Percentiles rank a stretch among this genome's conserved stretches.
Evolutionary conservation across 768 basidiomycete genomes (phyloP).

Genomic region (Tulasnella sp.): DNA sequence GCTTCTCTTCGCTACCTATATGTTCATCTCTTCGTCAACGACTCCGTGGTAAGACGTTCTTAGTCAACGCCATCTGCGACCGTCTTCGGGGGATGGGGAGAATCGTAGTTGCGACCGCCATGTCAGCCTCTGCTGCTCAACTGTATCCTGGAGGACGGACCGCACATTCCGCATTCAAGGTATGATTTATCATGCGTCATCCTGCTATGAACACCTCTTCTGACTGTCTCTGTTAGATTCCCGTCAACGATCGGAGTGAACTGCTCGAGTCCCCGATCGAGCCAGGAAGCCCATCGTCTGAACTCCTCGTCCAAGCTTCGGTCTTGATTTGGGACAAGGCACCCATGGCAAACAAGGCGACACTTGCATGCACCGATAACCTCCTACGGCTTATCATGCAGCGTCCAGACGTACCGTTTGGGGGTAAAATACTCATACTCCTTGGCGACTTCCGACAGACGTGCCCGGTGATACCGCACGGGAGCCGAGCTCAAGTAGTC

Average conservation of each 20-base stretch:
- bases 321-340: slow-evolving; percentile 40
- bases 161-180: slow-evolving; percentile 43
- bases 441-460: slow-evolving; percentile 40
- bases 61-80: slow-evolving; percentile 33
- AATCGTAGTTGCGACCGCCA: slow-evolving; percentile 35
- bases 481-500: slow-evolving; percentile 27
- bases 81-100: slow-evolving; percentile 27
- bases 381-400: slow-evolving; percentile 30
- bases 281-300: slow-evolving; percentile 27
- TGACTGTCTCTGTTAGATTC: slow-evolving; percentile 26
- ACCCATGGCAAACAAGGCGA: slow-evolving; percentile 36
- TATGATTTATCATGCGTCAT: too few relatives aligned
- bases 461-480: slow-evolving; percentile 34
- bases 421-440: slow-evolving; percentile 34
- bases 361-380: slow-evolving; percentile 33
- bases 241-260: slow-evolving; percentile 29
- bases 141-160: slow-evolving; percentile 41
- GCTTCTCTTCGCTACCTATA: slow-evolving; percentile 33
- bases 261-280: slow-evolving; percentile 32
- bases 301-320: slow-evolving; percentile 31
- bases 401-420: slow-evolving; percentile 31
- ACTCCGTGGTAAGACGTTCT: slow-evolving; percentile 37
- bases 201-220: not conserved
- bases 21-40: slow-evolving; percentile 35
- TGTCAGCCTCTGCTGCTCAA: slow-evolving; percentile 40